Base-by-base conservation (phyloP, 306 rosid genomes). In the Cicer cuneatum region DNA sequence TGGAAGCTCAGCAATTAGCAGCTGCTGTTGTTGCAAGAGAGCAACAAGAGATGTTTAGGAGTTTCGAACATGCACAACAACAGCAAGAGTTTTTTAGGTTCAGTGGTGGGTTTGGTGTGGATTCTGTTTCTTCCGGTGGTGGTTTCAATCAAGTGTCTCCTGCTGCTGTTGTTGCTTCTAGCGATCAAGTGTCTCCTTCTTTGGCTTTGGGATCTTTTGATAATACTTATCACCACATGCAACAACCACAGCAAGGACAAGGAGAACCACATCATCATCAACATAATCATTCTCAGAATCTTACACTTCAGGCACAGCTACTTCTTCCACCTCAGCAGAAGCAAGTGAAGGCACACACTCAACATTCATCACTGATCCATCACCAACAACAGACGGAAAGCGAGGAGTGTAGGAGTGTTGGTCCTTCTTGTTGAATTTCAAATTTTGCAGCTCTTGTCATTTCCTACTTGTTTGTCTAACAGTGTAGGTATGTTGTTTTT, bases 131-230 rank as follows among this genome's bases (percentile, higher is more conserved):
- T 72, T 79, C 83, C 19, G 63, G 12, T 19, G 73, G 84, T 48
- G 92, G 91, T 63, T 86, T 87, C 71, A 80, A 73, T 73, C 90
- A 83, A 52, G 84, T 87, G 71, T 66, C 84, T 6, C 63, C 82
- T 2, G 62, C 19, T 63, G 45, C 72, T 29, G 39, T 35, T 33
- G 42, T 45, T 13, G 80, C 58, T 18, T 38, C 69, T 1, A 39
- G 60, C 38, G 78, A 81, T 12, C 86, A 67, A 7, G 71, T 89
- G 72, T 83, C 88, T 7, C 92, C 97, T 9, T 87, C 97, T 1
- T 83, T 92, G 79, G 90, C 98, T 68, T 79, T 90, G 66, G 96
- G 93, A 0, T 63, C 85, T 4, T 93, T 82, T 57, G 96, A 93
- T 13, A 84, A 68, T 38, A 54, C 81, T 67, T 90, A 77, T 49